A percentile compares a stretch with the other conserved stretches of the same genome.
Conservation (phyloP, 1,284 basidiomycete species). For the Ustilago sp. region DNA sequence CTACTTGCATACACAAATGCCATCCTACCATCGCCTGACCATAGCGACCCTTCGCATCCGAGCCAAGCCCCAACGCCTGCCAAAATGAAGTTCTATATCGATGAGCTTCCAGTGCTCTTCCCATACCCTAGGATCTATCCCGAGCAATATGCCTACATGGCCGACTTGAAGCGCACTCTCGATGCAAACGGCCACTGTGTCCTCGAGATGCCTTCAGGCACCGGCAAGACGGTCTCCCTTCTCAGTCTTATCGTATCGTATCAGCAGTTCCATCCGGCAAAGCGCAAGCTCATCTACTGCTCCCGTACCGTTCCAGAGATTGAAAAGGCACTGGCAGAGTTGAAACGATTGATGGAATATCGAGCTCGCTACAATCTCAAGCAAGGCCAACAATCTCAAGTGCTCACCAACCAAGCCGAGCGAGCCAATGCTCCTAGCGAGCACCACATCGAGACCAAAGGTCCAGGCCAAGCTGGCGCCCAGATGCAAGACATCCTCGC, state of each 20-base stretch:
- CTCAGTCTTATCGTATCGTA: slow-evolving; percentile 97
- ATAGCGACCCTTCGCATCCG: background rate
- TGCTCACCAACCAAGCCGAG: slow-evolving; percentile 74
- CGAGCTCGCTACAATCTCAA: slow-evolving; percentile 72
- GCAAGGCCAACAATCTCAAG: slow-evolving; percentile 75
- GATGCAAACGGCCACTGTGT: slow-evolving; percentile 95
- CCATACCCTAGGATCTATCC: slow-evolving; percentile 71
- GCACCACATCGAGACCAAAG: slow-evolving; percentile 42
- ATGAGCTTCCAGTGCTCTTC: slow-evolving; percentile 76
- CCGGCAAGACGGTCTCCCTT: slow-evolving; percentile 97
- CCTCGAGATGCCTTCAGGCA: slow-evolving; percentile 99
- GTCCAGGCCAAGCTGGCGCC: slow-evolving; percentile 43
- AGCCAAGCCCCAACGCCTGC: background rate
- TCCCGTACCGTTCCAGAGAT: slow-evolving; percentile 99
- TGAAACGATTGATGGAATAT: slow-evolving; percentile 94
- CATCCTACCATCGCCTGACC: background rate
- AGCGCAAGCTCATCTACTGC: slow-evolving; percentile 96
- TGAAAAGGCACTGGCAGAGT: slow-evolving; percentile 95
- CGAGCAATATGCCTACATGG: slow-evolving; percentile 99
- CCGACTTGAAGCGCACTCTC: slow-evolving; percentile 94
- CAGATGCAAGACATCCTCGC: slow-evolving; percentile 79
- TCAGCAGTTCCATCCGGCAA: slow-evolving; percentile 91
- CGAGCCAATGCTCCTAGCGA: slow-evolving; percentile 34
- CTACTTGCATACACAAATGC: background rate
- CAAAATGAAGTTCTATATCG: slow-evolving; percentile 93